Base-by-base conservation (phyloP, 192 early-diverging fungal species). In the Backusella sp. region DNA sequence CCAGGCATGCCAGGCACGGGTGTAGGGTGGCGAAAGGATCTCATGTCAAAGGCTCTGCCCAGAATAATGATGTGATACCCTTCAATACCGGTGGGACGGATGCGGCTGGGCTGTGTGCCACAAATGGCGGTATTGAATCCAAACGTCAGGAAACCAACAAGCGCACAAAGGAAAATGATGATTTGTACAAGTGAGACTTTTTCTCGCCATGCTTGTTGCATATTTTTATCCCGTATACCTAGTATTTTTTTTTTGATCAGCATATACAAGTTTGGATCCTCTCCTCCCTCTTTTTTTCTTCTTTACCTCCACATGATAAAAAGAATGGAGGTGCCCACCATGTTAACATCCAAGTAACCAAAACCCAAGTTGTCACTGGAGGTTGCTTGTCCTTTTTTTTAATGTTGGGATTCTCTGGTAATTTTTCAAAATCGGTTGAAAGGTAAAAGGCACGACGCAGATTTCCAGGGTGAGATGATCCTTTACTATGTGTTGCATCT, bases 121-220 rank as follows among this genome's bases (percentile, higher is more conserved):
- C 87, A 93, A 19, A 93, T 82, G 66, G 89, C 87, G 42, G 89
- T 86, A 76, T 92, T 90, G 77, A 93, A 89, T 21, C 94, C 96
- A 74, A 97, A 95, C 2, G 94, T 96, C 62, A 96, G 66, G 79
- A 97, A 97, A 34, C 94, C 95, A 53, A 95, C 87, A 19, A 78
- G 49, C 6, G 72, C 84, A 88, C 94, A 94, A 6, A 95, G 77
- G 3, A 91, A 34, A 28, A 92, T 75, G 65, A 96, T 97, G 79
- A 97, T 89, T 70, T 84, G 90, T 73, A 95, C 94, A 21, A 97
- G 82, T 0, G 94, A 90, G 52, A 96, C 88, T 79, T 97, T 97
- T 79, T 97, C 96, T 80, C 94, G 88, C 92, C 93, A 97, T 9
- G 96, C 96, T 82, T 87, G 88, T 66, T 91, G 92, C 66, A 92